A percentile compares a stretch with the other conserved stretches of the same genome.
Evolutionary conservation across 805 yeast genomes (phyloP).

Genomic region (Lachancea cidri): DNA sequence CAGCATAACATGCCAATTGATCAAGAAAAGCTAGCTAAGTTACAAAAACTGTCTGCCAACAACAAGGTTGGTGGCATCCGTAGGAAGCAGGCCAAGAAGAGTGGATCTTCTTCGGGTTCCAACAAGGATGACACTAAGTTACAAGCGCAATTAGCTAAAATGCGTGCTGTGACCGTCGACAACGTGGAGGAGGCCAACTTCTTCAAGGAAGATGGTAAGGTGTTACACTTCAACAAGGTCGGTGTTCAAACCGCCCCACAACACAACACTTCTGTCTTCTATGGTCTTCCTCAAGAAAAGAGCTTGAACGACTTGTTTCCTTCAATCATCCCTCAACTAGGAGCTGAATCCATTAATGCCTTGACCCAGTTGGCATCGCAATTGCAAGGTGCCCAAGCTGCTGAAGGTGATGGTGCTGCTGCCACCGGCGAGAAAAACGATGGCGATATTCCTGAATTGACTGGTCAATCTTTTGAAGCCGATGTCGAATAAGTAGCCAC

Average conservation of each 20-base stretch:
- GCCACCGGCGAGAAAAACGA: conserved; percentile 50
- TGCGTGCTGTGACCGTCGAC: conserved; percentile 82
- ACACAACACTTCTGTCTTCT: conserved; percentile 88
- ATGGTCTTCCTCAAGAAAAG: conserved; percentile 94
- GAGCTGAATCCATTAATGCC: conserved; percentile 89
- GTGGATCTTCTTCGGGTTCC: conserved; percentile 39
- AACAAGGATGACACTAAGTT: conserved; percentile 89
- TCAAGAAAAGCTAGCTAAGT: conserved; percentile 90
- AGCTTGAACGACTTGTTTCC: conserved; percentile 88
- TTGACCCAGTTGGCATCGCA: conserved; percentile 87
- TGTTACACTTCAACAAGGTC: conserved; percentile 92
- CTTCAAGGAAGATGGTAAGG: conserved; percentile 95
- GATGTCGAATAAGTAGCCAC: conserved; percentile 35
- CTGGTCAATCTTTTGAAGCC: conserved; percentile 28
- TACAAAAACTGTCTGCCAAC: conserved; percentile 72
- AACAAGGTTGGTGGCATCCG: conserved; percentile 84
- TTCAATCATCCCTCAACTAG: conserved; percentile 90
- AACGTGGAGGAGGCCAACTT: conserved; percentile 96
- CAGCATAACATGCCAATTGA: conserved; percentile 68
- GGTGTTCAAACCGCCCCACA: conserved; percentile 92
- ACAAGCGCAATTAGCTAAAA: conserved; percentile 81
- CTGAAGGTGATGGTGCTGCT: conserved; percentile 45
- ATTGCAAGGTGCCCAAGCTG: conserved; percentile 55
- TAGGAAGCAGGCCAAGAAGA: conserved; percentile 81
- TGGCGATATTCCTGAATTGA: conserved; percentile 60